These are phyloP conservation scores for Sphagnum contortum DNA, from an alignment of 225 moss, liverwort and hornwort genomes.

Conservation along the genomic window DNA sequence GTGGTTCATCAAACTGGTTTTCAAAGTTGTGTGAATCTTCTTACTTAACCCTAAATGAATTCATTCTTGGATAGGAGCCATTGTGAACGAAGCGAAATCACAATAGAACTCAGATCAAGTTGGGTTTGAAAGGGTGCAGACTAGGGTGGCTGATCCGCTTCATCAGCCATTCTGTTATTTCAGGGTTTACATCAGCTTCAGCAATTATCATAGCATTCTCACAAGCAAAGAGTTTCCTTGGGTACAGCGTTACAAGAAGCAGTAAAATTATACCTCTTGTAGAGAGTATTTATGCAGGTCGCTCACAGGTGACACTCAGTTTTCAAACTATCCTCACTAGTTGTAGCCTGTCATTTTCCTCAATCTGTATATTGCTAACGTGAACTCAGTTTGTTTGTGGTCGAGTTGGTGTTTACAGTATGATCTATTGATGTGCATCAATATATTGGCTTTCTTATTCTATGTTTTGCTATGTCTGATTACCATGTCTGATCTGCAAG, in stretches of 20 bases:
- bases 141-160: constrained; percentile 99
- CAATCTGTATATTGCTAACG: too few relatives aligned
- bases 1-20: too few relatives aligned
- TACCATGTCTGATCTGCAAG: constrained; percentile 4
- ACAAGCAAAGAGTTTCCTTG: constrained; percentile 73
- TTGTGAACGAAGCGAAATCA: too few relatives aligned
- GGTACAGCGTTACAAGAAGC: constrained; percentile 64
- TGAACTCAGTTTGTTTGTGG: too few relatives aligned
- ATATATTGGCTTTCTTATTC: too few relatives aligned
- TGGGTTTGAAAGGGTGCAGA: constrained; percentile 23
- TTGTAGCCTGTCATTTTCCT: too few relatives aligned
- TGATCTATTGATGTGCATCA: neutral
- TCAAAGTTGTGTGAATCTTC: too few relatives aligned
- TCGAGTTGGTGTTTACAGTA: neutral
- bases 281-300: constrained; percentile 65
- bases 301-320: constrained; percentile 31
- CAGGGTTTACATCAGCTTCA: constrained; percentile 86
- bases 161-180: constrained; percentile 89
- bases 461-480: neutral
- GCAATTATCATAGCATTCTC: constrained; percentile 91
- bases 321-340: too few relatives aligned
- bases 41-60: too few relatives aligned
- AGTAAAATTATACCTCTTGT: constrained; percentile 64
- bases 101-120: neutral
- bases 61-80: too few relatives aligned